phyloP scores from a whole-genome alignment of 352 stramenopile genomes.

The Phytopythium litorale region DNA sequence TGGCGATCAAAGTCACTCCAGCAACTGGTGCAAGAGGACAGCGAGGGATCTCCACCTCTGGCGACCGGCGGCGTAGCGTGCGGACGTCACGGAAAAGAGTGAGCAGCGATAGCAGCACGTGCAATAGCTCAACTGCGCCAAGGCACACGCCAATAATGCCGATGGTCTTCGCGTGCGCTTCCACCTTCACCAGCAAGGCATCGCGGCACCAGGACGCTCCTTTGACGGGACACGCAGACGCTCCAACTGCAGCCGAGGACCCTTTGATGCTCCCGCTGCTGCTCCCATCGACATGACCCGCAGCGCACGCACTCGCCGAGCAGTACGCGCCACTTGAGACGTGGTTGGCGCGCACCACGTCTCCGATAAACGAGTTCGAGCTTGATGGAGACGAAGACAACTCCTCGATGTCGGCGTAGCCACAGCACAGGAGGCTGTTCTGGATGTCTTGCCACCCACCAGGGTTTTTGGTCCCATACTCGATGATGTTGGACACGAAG shows the following conservation, averaged over 20 bases:
- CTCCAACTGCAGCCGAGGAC: neutral
- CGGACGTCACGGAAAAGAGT: constrained; percentile 62
- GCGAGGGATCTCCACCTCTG: constrained; percentile 29
- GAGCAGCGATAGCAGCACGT: constrained; percentile 43
- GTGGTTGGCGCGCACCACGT: constrained; percentile 33
- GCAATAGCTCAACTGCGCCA: constrained; percentile 39
- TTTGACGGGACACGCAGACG: constrained; percentile 31
- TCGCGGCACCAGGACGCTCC: constrained; percentile 41
- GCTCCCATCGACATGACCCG: constrained; percentile 14
- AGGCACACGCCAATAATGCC: constrained; percentile 40
- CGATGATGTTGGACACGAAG: constrained; percentile 30
- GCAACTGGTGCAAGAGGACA: constrained; percentile 20
- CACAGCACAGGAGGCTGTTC: constrained; percentile 51
- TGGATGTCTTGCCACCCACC: constrained; percentile 39
- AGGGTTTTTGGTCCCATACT: constrained; percentile 12
- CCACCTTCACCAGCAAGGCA: constrained; percentile 40
- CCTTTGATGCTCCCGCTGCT: constrained; percentile 5
- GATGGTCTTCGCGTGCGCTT: constrained; percentile 42
- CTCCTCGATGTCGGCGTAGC: constrained; percentile 25
- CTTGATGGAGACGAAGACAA: constrained; percentile 12
- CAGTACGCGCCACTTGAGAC: constrained; percentile 36
- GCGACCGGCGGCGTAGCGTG: constrained; percentile 30
- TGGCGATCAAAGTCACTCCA: neutral
- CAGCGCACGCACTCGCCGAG: constrained; percentile 2
- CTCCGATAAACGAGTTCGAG: constrained; percentile 28